Conservation (phyloP, 2,329 filamentous ascomycete species). For the Magnaporthiopsis rhizophila region DNA sequence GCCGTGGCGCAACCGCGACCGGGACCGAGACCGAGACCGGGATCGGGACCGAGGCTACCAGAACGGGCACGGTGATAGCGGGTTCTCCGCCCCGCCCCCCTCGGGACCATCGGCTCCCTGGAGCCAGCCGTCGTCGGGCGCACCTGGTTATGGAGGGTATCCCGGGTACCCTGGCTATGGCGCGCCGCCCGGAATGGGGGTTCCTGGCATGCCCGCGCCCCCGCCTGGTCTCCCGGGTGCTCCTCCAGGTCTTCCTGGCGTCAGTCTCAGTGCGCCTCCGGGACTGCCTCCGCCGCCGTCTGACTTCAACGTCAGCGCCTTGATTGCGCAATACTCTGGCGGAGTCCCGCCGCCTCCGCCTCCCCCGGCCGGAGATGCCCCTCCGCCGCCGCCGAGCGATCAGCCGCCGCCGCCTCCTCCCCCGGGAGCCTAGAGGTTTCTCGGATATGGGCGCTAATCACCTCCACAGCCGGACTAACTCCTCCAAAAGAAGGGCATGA, state of each 20-base stretch:
- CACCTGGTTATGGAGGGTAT: slow-evolving; percentile 34
- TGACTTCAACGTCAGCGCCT: slow-evolving; percentile 53
- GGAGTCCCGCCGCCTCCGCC: slow-evolving; percentile 18
- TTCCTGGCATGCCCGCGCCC: slow-evolving; percentile 7
- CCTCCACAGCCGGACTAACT: not conserved
- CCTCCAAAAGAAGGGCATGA: not conserved
- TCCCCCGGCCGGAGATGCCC: slow-evolving; percentile 21
- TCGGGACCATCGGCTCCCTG: slow-evolving; percentile 48
- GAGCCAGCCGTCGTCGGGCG: slow-evolving; percentile 34
- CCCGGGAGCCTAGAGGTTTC: slow-evolving; percentile 5
- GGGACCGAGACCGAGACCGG: slow-evolving; percentile 7
- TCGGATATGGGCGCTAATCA: not conserved
- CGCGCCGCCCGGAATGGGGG: slow-evolving; percentile 42
- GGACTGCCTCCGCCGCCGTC: slow-evolving; percentile 36
- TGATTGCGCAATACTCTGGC: slow-evolving; percentile 54
- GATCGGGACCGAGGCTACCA: slow-evolving; percentile 10
- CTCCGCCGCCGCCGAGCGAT: slow-evolving; percentile 28
- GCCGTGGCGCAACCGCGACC: slow-evolving; percentile 7
- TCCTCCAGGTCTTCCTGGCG: slow-evolving; percentile 11
- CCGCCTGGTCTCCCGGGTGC: slow-evolving; percentile 2
- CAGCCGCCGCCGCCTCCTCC: slow-evolving; percentile 26
- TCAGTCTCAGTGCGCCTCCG: slow-evolving; percentile 1
- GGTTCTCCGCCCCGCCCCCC: slow-evolving; percentile 25
- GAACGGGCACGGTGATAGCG: slow-evolving; percentile 18
- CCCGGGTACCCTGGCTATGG: slow-evolving; percentile 30